These are phyloP conservation scores for Pezicula carpinea DNA, from an alignment of 2,329 filamentous ascomycete genomes.

Conservation along the genomic window DNA sequence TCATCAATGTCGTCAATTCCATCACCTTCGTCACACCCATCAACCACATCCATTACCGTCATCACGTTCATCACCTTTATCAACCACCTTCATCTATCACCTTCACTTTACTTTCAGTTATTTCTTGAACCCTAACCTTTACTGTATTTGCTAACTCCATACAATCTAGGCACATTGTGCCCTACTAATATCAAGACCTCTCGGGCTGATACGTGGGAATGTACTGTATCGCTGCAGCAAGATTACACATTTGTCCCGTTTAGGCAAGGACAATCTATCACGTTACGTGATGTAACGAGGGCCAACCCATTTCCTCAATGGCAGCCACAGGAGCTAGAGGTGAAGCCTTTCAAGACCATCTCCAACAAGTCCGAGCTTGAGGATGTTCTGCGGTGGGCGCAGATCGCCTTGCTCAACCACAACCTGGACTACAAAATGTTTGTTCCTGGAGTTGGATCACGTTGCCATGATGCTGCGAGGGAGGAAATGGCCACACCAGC, in stretches of 20 bases:
- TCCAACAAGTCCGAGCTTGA: slow-evolving; percentile 59
- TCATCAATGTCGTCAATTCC: too few relatives aligned
- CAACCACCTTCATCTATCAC: too few relatives aligned
- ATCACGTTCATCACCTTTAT: too few relatives aligned
- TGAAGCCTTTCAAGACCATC: slow-evolving; percentile 60
- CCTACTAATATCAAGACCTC: slow-evolving; percentile 71
- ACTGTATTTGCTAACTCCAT: too few relatives aligned
- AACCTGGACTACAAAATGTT: slow-evolving; percentile 40
- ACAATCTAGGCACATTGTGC: slow-evolving; percentile 52
- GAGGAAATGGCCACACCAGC: slow-evolving; percentile 30
- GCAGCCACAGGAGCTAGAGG: slow-evolving; percentile 38
- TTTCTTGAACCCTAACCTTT: too few relatives aligned
- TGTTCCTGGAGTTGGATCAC: slow-evolving; percentile 31
- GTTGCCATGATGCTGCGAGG: slow-evolving; percentile 24
- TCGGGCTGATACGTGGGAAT: slow-evolving; percentile 58
- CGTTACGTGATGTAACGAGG: slow-evolving; percentile 1
- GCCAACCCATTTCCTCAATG: slow-evolving; percentile 59
- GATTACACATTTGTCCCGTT: slow-evolving; percentile 53
- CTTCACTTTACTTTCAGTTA: too few relatives aligned
- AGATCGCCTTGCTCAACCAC: slow-evolving; percentile 73
- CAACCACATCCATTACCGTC: too few relatives aligned
- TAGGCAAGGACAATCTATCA: not conserved
- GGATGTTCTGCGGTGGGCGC: slow-evolving; percentile 65
- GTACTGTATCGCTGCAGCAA: slow-evolving; percentile 59
- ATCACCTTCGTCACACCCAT: too few relatives aligned